A percentile compares a stretch with the other conserved stretches of the same genome.
phyloP scores from a whole-genome alignment of 2,329 filamentous ascomycete genomes.

The Ophiostoma piceae region DNA sequence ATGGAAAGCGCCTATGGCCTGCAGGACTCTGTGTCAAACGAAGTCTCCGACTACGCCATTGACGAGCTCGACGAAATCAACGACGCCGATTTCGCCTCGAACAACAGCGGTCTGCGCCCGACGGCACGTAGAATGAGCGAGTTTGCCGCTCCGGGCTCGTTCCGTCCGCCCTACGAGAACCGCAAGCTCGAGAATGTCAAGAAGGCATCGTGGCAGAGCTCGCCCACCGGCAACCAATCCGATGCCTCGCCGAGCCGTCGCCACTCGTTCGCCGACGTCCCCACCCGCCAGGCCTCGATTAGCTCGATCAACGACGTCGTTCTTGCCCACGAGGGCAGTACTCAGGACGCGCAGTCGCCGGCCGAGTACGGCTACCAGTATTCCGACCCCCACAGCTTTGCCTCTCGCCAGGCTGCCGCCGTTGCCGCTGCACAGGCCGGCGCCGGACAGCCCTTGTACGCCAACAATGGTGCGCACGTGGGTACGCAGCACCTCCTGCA shows the following conservation, averaged over 20 bases:
- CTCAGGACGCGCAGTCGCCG: conserved; percentile 40
- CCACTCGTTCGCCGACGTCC: conserved; percentile 71
- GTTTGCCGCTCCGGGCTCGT: conserved; percentile 39
- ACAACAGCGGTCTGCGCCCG: conserved; percentile 41
- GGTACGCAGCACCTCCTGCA: conserved; percentile 21
- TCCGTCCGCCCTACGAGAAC: conserved; percentile 51
- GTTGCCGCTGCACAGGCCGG: conserved; percentile 15
- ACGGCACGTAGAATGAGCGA: conserved; percentile 54
- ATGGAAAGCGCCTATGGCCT: conserved; percentile 55
- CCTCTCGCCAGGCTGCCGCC: conserved; percentile 33
- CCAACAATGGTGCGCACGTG: conserved; percentile 6
- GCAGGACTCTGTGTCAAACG: conserved; percentile 56
- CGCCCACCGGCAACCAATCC: conserved; percentile 56
- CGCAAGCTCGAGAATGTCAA: conserved; percentile 61
- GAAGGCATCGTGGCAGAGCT: conserved; percentile 66
- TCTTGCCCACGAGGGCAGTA: conserved; percentile 43
- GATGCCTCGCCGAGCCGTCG: conserved; percentile 69
- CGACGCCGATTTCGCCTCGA: conserved; percentile 45
- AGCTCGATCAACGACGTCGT: conserved; percentile 53
- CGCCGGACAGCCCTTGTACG: conserved; percentile 23
- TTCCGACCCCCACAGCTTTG: conserved; percentile 35
- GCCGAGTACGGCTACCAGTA: conserved; percentile 42
- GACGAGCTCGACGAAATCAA: conserved; percentile 62
- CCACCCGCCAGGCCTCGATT: conserved; percentile 57
- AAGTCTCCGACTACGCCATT: conserved; percentile 62